These are phyloP conservation scores for Kwoniella mangroviensis DNA, from an alignment of 768 basidiomycete genomes.

Conservation along the genomic window DNA sequence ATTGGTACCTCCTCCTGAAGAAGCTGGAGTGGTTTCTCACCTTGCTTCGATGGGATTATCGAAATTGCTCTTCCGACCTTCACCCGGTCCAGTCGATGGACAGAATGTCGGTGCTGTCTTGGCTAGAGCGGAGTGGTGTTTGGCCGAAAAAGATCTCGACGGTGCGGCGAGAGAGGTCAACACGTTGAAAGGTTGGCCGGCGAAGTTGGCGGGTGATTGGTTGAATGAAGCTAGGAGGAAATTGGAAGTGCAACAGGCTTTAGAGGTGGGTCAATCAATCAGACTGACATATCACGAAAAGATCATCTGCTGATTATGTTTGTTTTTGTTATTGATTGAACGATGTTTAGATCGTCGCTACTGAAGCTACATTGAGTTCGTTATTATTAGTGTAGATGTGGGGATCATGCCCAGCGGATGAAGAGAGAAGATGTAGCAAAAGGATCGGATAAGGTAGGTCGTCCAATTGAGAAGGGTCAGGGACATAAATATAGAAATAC, in stretches of 20 bases:
- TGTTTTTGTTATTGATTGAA: not conserved
- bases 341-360: constrained; percentile 69
- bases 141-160: constrained; percentile 92
- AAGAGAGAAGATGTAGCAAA: not conserved
- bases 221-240: constrained; percentile 82
- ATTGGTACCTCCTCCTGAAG: constrained; percentile 75
- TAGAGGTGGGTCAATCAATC: constrained; percentile 66
- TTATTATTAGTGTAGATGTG: constrained; percentile 42
- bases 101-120: constrained; percentile 84
- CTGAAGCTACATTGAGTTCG: constrained; percentile 76
- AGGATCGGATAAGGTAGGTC: not conserved
- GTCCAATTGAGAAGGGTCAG: not conserved
- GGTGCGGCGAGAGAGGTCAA: constrained; percentile 86
- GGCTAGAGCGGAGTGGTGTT: constrained; percentile 82
- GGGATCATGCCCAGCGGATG: not conserved
- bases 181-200: constrained; percentile 74
- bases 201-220: constrained; percentile 74
- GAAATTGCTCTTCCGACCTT: constrained; percentile 71
- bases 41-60: constrained; percentile 79
- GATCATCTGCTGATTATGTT: constrained; percentile 1
- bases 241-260: constrained; percentile 87
- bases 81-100: constrained; percentile 76
- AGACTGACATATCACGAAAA: not conserved
- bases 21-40: constrained; percentile 86
- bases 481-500: not conserved